phyloP scores from a whole-genome alignment of 345 rosid species.

The Populus simonii region DNA sequence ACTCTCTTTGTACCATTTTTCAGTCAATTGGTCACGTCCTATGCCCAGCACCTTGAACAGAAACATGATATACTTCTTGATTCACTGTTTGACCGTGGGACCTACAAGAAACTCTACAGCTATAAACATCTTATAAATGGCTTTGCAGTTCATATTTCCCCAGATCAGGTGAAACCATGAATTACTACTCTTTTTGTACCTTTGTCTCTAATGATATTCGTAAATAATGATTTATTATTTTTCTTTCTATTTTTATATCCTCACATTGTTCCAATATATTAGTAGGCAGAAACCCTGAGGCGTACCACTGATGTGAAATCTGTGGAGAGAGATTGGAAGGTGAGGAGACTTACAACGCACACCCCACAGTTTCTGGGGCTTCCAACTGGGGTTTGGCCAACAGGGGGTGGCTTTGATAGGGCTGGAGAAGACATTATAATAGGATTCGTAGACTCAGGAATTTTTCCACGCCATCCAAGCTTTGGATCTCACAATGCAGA shows the following conservation, averaged over 20 bases:
- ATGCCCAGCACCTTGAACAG: slow-evolving; percentile 80
- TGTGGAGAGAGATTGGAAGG: slow-evolving; percentile 97
- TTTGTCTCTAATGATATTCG: not conserved
- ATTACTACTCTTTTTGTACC: not conserved
- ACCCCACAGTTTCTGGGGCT: slow-evolving; percentile 96
- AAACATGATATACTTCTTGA: slow-evolving; percentile 93
- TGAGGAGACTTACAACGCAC: slow-evolving; percentile 88
- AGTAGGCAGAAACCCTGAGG: slow-evolving; percentile 87
- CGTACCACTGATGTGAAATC: slow-evolving; percentile 75
- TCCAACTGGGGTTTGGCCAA: slow-evolving; percentile 98
- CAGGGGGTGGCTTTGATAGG: slow-evolving; percentile 91
- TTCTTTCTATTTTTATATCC: slow-evolving; percentile 18
- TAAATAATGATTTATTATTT: slow-evolving; percentile 10
- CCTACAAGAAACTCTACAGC: slow-evolving; percentile 88
- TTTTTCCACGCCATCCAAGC: slow-evolving; percentile 89
- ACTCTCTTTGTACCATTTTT: slow-evolving; percentile 2
- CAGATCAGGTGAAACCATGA: slow-evolving; percentile 73
- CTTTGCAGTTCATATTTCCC: slow-evolving; percentile 78
- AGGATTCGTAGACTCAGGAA: slow-evolving; percentile 95
- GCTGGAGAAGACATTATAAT: slow-evolving; percentile 96
- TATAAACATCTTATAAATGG: slow-evolving; percentile 94
- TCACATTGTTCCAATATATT: slow-evolving; percentile 52
- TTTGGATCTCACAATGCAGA: slow-evolving; percentile 58
- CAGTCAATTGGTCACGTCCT: slow-evolving; percentile 81
- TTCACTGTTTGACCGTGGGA: slow-evolving; percentile 67